Conservation (phyloP, 2,329 filamentous ascomycete genomes). For the Aspergillus pseudonomiae region DNA sequence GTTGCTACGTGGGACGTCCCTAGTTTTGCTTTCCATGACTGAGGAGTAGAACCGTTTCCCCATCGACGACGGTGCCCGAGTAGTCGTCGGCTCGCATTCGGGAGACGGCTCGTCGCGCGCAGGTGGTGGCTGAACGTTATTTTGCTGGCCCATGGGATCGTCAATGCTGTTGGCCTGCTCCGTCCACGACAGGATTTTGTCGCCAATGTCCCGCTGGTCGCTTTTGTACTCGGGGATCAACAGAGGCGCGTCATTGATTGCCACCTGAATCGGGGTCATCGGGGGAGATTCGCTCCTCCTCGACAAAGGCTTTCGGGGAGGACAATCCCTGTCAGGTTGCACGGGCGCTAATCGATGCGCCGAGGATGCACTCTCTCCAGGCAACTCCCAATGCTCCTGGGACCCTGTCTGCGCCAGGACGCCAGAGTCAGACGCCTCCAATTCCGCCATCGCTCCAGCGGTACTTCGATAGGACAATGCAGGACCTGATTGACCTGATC, state of each 20-base stretch:
- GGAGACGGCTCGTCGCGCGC: not conserved
- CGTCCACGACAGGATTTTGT: not conserved
- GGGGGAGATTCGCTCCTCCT: not conserved
- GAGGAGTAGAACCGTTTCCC: conserved; percentile 10
- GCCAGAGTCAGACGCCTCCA: not conserved
- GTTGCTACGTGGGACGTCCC: not conserved
- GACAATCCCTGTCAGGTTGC: conserved; percentile 1
- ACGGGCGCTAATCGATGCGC: not conserved
- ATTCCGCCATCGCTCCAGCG: not conserved
- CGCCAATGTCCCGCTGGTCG: not conserved
- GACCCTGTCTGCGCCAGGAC: not conserved
- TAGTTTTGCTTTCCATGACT: not conserved
- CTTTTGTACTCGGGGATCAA: not conserved
- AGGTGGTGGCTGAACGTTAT: not conserved
- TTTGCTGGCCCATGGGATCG: not conserved
- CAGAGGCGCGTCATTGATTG: conserved; percentile 5
- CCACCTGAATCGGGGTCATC: conserved; percentile 3
- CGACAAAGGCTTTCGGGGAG: conserved; percentile 4
- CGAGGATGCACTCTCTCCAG: not conserved
- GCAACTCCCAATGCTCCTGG: not conserved
- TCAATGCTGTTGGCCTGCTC: conserved; percentile 1
- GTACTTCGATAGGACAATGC: not conserved
- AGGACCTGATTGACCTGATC: not conserved
- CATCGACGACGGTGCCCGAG: not conserved
- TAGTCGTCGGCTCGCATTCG: not conserved